phyloP scores from a whole-genome alignment of 1,284 basidiomycete species.

The Cutaneotrichosporon curvatum region DNA sequence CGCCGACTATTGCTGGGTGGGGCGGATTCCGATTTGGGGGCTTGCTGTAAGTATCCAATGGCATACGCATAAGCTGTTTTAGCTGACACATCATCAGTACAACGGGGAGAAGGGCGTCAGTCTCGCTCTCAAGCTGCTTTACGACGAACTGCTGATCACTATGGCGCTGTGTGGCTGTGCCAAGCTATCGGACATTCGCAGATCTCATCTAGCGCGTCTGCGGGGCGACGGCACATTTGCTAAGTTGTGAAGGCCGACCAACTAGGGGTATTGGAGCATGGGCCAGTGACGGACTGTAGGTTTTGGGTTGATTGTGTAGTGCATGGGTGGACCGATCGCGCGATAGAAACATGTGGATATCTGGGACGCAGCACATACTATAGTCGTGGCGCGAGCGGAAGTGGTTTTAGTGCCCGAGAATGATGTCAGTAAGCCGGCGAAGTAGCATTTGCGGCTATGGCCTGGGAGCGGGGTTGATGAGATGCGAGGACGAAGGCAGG shows the following conservation, averaged over 20 bases:
- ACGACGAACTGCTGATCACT: slow-evolving; percentile 20
- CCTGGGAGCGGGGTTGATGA: too few relatives aligned
- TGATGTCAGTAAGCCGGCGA: too few relatives aligned
- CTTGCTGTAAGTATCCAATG: slow-evolving; percentile 13
- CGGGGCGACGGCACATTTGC: slow-evolving; percentile 11
- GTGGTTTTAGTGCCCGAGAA: too few relatives aligned
- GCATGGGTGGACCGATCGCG: too few relatives aligned
- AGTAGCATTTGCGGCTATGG: too few relatives aligned
- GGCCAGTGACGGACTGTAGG: too few relatives aligned
- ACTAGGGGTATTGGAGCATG: too few relatives aligned
- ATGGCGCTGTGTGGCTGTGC: slow-evolving; percentile 21
- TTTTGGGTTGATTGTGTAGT: too few relatives aligned
- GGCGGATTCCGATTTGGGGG: slow-evolving; percentile 22
- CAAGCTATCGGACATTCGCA: slow-evolving; percentile 15
- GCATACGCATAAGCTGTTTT: neutral
- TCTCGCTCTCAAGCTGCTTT: slow-evolving; percentile 15
- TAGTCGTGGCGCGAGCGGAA: too few relatives aligned
- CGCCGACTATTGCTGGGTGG: slow-evolving; percentile 28
- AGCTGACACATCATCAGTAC: slow-evolving; percentile 2
- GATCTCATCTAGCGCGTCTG: slow-evolving; percentile 14
- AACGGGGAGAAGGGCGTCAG: slow-evolving; percentile 17
- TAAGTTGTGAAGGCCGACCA: slow-evolving; percentile 1
- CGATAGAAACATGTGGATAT: too few relatives aligned
- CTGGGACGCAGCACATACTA: too few relatives aligned
- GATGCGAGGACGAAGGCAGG: too few relatives aligned